Evolutionary conservation across 352 stramenopile species (phyloP), one percentile per base, ranked within the genome.

Genomic region (Globisporangium spinosum): DNA sequence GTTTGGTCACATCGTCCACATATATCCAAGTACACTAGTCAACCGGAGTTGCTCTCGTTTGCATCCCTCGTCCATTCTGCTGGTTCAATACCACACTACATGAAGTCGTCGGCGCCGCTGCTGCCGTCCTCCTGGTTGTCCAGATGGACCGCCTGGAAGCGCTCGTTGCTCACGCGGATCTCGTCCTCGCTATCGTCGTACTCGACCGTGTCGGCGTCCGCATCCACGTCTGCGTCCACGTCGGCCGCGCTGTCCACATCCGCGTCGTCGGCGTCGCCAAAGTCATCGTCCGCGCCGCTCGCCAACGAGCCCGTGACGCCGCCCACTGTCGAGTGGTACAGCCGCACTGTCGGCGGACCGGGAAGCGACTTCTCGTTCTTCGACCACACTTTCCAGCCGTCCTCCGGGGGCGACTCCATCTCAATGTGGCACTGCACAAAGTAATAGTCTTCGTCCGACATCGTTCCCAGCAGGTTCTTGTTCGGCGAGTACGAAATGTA

Each of bases 401-500:
- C 75, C 58, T 89, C 78, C 3, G 89, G 87, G 23, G 89, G 89
- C 51, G 74, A 73, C 58, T 96, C 89, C 60, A 94, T 83, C 58
- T 95, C 86, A 58, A 94, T 78, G 55, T 92, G 82, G 58, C 79
- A 94, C 62, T 85, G 77, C 45, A 91, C 86, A 73, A 93, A 95
- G 68, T 96, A 96, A 64, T 85, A 96, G 60, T 96, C 89, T 62
- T 94, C 89, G 65, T 96, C 89, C 34, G 85, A 91, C 72, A 92
- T 84, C 22, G 89, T 96, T 35, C 89, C 89, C 32, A 95, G 77
- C 29, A 93, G 72, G 51, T 79, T 93, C 68, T 91, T 91, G 82
- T 96, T 93, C 6, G 86, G 83, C 25, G 97, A 98, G 75, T 98
- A 97, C 56, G 93, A 98, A 63, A 99, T 97, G 77, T 99, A 99